Evolutionary conservation across 2,329 filamentous ascomycete species (phyloP).

Genomic region (Ophiosphaerella narmari): DNA sequence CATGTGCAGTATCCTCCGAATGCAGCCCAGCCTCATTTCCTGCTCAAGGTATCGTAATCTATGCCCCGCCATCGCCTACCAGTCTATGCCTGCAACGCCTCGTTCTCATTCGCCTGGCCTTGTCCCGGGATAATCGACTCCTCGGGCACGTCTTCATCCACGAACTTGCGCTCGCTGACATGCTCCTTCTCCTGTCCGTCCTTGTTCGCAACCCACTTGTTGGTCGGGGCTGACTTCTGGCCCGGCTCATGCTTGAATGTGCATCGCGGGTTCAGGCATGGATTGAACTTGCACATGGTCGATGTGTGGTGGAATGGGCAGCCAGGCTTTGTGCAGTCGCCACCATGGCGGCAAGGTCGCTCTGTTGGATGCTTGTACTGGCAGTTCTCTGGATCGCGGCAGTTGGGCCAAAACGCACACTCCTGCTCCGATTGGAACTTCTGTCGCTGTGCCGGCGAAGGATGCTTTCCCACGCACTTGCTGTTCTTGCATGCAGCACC

Average conservation of each 20-base stretch:
- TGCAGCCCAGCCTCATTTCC: conserved; percentile 4
- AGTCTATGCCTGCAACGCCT: conserved; percentile 26
- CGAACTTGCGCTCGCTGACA: conserved; percentile 87
- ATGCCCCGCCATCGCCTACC: not conserved
- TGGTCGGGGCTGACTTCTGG: conserved; percentile 75
- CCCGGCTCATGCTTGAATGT: conserved; percentile 89
- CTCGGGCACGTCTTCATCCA: conserved; percentile 69
- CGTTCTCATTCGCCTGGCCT: conserved; percentile 22
- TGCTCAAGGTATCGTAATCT: conserved; percentile 20
- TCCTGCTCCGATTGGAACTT: conserved; percentile 82
- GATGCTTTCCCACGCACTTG: conserved; percentile 91
- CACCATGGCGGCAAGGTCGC: conserved; percentile 88
- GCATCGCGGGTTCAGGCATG: conserved; percentile 87
- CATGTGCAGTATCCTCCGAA: conserved; percentile 18
- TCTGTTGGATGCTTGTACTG: conserved; percentile 87
- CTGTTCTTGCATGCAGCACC: conserved; percentile 93
- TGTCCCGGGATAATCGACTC: conserved; percentile 71
- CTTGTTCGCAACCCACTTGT: conserved; percentile 78
- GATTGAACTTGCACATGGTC: conserved; percentile 86
- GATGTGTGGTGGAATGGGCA: conserved; percentile 92
- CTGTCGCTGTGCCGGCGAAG: conserved; percentile 80
- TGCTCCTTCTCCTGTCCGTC: conserved; percentile 60
- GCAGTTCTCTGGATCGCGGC: conserved; percentile 78
- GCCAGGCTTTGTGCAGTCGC: conserved; percentile 76
- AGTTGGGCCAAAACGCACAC: conserved; percentile 91